Evolutionary conservation across 441 rosid genomes (phyloP).

Genomic region (Daphne laureola): DNA sequence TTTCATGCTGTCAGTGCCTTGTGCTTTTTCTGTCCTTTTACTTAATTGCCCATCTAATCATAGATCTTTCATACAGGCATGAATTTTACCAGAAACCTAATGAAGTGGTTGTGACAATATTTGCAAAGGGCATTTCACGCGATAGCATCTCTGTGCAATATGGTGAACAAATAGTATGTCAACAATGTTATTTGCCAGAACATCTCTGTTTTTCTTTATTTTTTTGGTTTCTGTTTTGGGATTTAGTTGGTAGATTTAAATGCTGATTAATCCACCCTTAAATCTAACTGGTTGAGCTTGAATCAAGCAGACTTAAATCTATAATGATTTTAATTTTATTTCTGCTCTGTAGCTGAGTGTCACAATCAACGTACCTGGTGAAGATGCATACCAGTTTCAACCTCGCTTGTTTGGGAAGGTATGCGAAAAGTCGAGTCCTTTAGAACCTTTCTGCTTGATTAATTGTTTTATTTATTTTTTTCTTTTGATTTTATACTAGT

Average conservation of each 20-base stretch:
- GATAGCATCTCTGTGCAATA: slow-evolving; percentile 42
- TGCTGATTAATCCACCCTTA: not conserved
- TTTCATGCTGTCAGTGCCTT: not conserved
- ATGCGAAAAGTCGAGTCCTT: slow-evolving; percentile 13
- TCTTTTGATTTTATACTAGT: not conserved
- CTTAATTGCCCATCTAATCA: slow-evolving; percentile 9
- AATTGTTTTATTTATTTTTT: slow-evolving; percentile 1
- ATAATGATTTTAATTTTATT: not conserved
- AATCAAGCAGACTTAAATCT: not conserved
- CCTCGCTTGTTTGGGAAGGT: slow-evolving; percentile 94
- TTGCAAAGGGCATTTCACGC: slow-evolving; percentile 56
- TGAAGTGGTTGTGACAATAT: slow-evolving; percentile 66
- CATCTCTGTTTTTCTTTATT: not conserved
- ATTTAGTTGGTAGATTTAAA: not conserved
- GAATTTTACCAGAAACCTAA: slow-evolving; percentile 74
- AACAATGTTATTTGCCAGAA: not conserved
- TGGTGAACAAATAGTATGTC: slow-evolving; percentile 75
- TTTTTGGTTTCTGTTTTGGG: not conserved
- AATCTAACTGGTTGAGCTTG: too few species aligned
- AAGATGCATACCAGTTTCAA: slow-evolving; percentile 68
- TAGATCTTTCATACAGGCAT: slow-evolving; percentile 36
- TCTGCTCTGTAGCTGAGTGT: slow-evolving; percentile 62
- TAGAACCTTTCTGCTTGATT: not conserved
- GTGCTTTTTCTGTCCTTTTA: not conserved
- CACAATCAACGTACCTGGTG: slow-evolving; percentile 55